Evolutionary conservation across 2,329 filamentous ascomycete species (phyloP), one percentile per base, ranked within the genome.

Genomic region (Ciborinia camelliae): DNA sequence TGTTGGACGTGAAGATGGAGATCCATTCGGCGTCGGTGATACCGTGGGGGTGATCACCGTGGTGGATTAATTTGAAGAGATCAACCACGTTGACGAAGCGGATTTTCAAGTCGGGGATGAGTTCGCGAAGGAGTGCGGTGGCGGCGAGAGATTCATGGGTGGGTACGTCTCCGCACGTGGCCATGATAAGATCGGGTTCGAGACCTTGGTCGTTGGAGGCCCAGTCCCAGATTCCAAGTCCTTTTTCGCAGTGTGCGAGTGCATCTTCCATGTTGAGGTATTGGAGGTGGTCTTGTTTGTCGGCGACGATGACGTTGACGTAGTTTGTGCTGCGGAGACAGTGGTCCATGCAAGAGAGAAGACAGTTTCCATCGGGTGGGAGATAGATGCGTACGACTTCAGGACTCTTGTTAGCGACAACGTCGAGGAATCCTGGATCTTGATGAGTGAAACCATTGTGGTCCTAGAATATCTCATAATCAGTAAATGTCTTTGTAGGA

Each of bases 361-460:
- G 81, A 71, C 87, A 90, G 79, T 93, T 93, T 68, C 88, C 90
- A 72, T 93, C 90, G 0, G 90, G 90, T 28, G 90, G 90, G 4
- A 93, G 84, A 75, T 93, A 93, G 73, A 93, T 91, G 63, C 90
- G 87, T 20, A 91, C 89, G 5, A 92, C 88, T 70, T 92, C 88
- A 9, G 90, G 90, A 69, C 85, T 89, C 79, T 92, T 92, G 80
- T 93, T 92, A 70, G 86, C 87, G 2, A 93, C 84, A 0, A 92
- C 87, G 69, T 92, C 89, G 15, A 93, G 82, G 82, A 93, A 93
- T 47, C 89, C 89, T 0, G 90, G 90, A 69, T 92, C 89, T 75
- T 92, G 90, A 74, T 92, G 90, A 0, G 89, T 92, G 78, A 93
- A 93, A 43, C 90, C 90, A 72, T 92, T 93, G 80, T 92, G 90